Conservation (phyloP, 2,329 filamentous ascomycete species). For the Beauveria asiatica region DNA sequence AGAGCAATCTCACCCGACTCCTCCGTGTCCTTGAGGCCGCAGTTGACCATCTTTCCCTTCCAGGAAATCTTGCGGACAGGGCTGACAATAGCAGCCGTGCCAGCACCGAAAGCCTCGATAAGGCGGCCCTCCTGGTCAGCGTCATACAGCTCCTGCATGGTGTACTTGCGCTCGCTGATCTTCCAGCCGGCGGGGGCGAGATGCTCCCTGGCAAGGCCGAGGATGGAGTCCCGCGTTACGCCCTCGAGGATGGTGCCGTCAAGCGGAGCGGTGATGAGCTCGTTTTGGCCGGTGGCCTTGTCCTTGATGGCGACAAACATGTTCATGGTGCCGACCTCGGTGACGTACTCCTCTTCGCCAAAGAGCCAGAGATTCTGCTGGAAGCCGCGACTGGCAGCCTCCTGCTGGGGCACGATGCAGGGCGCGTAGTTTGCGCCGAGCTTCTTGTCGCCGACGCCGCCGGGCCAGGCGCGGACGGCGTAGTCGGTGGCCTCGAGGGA, state of each 20-base stretch:
- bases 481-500: constrained; percentile 94
- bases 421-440: constrained; percentile 99
- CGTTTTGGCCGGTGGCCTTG: constrained; percentile 80
- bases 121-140: constrained; percentile 77
- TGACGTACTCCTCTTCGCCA: constrained; percentile 89
- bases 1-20: constrained; percentile 82
- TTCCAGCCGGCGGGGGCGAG: constrained; percentile 82
- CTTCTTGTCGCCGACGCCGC: constrained; percentile 96
- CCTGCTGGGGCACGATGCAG: constrained; percentile 90
- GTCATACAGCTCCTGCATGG: constrained; percentile 76
- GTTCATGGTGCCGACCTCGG: constrained; percentile 98
- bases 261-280: constrained; percentile 88
- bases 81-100: constrained; percentile 89
- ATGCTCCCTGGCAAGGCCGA: constrained; percentile 76
- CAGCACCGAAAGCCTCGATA: constrained; percentile 87
- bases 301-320: constrained; percentile 82
- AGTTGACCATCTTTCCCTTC: constrained; percentile 72
- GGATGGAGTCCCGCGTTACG: constrained; percentile 84
- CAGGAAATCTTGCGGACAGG: constrained; percentile 86
- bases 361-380: constrained; percentile 99
- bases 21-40: constrained; percentile 69
- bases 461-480: constrained; percentile 94
- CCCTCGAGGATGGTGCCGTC: constrained; percentile 96
- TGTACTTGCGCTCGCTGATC: constrained; percentile 81
- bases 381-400: constrained; percentile 84